Evolutionary conservation across 2,329 filamentous ascomycete genomes (phyloP), one percentile per base, ranked within the genome.

Genomic region (Fusarium sororula): DNA sequence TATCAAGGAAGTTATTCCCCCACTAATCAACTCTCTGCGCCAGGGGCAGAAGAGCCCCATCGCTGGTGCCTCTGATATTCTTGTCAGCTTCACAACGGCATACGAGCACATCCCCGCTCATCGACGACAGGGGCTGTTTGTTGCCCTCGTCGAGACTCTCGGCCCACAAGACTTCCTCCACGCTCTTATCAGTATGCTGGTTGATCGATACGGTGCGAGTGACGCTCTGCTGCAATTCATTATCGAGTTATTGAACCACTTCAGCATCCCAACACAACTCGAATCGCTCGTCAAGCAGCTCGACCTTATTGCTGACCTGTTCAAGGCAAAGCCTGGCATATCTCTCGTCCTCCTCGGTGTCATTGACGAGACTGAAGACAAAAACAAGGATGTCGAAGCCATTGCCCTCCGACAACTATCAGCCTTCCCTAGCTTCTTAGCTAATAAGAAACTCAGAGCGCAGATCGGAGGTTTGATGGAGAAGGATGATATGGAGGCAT

Each of bases 61-160:
- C 28, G 92, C 91, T 39, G 94, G 95, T 50, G 94, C 95, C 13
- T 93, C 95, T 2, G 95, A 98, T 78, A 89, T 99, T 54, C 87
- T 99, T n/a, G 88, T 97, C 47, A 98, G 95, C 84, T 99, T 99
- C 80, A 96, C 95, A 24, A 95, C 95, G 13, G 96, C 97, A 2
- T 99, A 97, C 81, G 95, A 98, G 81, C 96, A 99, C 80, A 95
- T 99, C 72, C 96, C 96, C 10, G 89, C 92, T 14, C 95, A 98
- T 81, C 90, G 96, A 65, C 91, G 95, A 74, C 90, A 94, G 37
- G 91, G 91, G 45, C 86, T 99, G 12, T 99, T 98, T 83, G 88
- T 93, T 61, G 94, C 96, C 57, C 86, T 99, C 24, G 91, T 96
- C 28, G 90, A 94, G 77, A 97, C 95, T 17, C 87, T 99, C 7